A percentile compares a stretch with the other conserved stretches of the same genome.
Conservation (phyloP, 192 early-diverging fungal species). For the Coemansia sp. region DNA sequence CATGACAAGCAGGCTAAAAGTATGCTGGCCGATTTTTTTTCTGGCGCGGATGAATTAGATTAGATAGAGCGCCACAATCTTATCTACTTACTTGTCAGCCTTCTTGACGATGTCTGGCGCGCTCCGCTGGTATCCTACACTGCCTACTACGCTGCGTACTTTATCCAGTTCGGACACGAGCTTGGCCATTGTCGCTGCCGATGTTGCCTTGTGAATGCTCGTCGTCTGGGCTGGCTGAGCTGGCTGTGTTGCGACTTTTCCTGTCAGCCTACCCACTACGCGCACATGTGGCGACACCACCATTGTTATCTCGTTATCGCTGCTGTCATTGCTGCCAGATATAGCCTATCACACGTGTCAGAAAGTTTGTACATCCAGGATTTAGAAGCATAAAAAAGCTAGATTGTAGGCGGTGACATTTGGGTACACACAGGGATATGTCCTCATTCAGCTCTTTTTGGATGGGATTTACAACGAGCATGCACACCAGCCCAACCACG, state of each 20-base stretch:
- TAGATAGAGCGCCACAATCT: slow-evolving; percentile 1
- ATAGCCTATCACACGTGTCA: background rate
- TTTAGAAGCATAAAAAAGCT: background rate
- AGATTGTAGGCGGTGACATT: background rate
- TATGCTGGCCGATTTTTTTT: background rate
- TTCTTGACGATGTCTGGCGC: slow-evolving; percentile 45
- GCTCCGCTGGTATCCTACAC: slow-evolving; percentile 35
- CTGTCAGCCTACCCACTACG: slow-evolving; percentile 22
- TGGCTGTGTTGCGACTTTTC: background rate
- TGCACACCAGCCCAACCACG: background rate
- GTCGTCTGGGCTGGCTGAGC: background rate
- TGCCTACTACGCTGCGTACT: slow-evolving; percentile 20
- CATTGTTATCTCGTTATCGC: background rate
- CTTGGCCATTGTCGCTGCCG: slow-evolving; percentile 19
- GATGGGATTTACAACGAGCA: background rate
- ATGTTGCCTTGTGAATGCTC: background rate
- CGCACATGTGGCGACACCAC: slow-evolving; percentile 42
- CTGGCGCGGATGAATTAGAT: slow-evolving; percentile 6
- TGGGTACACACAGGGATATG: background rate
- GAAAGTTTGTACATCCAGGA: background rate
- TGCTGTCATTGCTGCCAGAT: background rate
- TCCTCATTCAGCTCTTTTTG: background rate
- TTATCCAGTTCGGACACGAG: slow-evolving; percentile 38
- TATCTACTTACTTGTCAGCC: slow-evolving; percentile 45
- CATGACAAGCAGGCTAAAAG: background rate